A percentile compares a stretch with the other conserved stretches of the same genome.
Conservation (phyloP, 169 alveolate species). For the Plasmodium vinckei region DNA sequence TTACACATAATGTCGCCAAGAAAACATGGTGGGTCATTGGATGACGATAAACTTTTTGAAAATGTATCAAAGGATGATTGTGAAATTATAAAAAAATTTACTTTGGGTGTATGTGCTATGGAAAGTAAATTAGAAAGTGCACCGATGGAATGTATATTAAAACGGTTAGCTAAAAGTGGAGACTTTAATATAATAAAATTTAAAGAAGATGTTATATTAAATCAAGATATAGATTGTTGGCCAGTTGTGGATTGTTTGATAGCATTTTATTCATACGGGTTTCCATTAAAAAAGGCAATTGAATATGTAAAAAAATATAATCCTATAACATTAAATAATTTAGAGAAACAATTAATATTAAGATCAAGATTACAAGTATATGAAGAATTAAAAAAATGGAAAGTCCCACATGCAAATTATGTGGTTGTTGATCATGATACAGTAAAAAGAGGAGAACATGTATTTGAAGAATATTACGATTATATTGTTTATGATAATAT, state of each 20-base stretch:
- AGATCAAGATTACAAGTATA: slow-evolving; percentile 88
- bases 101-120: slow-evolving; percentile 94
- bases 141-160: slow-evolving; percentile 91
- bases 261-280: slow-evolving; percentile 92
- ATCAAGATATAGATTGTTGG: slow-evolving; percentile 88
- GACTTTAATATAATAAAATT: slow-evolving; percentile 89
- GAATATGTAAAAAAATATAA: slow-evolving; percentile 75
- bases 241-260: slow-evolving; percentile 94
- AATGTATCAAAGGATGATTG: slow-evolving; percentile 59
- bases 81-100: slow-evolving; percentile 81
- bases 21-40: slow-evolving; percentile 30
- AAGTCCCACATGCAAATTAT: slow-evolving; percentile 91
- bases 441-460: slow-evolving; percentile 85
- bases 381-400: slow-evolving; percentile 84
- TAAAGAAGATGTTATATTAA: slow-evolving; percentile 88
- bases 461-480: slow-evolving; percentile 93
- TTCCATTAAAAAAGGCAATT: slow-evolving; percentile 87
- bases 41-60: slow-evolving; percentile 71
- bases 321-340: slow-evolving; percentile 75
- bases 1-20: slow-evolving; percentile 18
- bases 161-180: slow-evolving; percentile 85
- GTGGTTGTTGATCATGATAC: slow-evolving; percentile 89
- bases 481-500: slow-evolving; percentile 92
- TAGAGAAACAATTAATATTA: slow-evolving; percentile 79
- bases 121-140: slow-evolving; percentile 89